phyloP scores from a whole-genome alignment of 1,139 yeast species.

The Zygosaccharomyces sapae region DNA sequence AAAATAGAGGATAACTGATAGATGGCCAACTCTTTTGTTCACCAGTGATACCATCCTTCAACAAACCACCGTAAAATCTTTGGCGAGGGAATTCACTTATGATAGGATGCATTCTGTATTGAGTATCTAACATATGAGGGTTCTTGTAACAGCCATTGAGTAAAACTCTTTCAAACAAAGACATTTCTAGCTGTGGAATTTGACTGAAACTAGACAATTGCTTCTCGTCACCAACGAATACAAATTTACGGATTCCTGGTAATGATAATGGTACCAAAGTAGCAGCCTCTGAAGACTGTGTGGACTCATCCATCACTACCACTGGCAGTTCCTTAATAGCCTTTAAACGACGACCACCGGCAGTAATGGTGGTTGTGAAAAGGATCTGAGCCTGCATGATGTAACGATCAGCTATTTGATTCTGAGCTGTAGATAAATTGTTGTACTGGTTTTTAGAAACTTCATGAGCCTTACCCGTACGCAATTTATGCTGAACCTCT shows the following conservation, averaged over 20 bases:
- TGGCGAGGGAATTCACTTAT: constrained; percentile 59
- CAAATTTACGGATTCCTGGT: constrained; percentile 61
- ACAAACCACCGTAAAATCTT: constrained; percentile 50
- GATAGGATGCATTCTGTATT: constrained; percentile 64
- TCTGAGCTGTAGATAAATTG: constrained; percentile 41
- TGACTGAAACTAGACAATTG: constrained; percentile 59
- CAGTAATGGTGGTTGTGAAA: constrained; percentile 66
- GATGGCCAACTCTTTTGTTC: constrained; percentile 44
- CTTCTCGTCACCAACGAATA: constrained; percentile 69
- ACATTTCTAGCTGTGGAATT: constrained; percentile 54
- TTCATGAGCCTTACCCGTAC: constrained; percentile 39
- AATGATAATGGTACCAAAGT: constrained; percentile 66
- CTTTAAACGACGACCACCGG: constrained; percentile 62
- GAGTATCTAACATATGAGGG: constrained; percentile 62
- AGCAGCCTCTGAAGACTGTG: constrained; percentile 68
- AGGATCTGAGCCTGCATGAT: constrained; percentile 64
- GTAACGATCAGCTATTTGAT: constrained; percentile 45
- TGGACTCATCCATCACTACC: constrained; percentile 67
- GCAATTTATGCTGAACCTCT: constrained; percentile 44
- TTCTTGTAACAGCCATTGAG: constrained; percentile 51
- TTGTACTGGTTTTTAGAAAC: constrained; percentile 32
- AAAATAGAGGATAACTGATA: constrained; percentile 51
- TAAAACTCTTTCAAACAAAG: constrained; percentile 55
- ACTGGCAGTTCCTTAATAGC: constrained; percentile 55
- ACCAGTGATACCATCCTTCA: constrained; percentile 57